Evolutionary conservation across 331 rosid genomes (phyloP), one percentile per base, ranked within the genome.

Genomic region (Rhamnella rubrinervis): DNA sequence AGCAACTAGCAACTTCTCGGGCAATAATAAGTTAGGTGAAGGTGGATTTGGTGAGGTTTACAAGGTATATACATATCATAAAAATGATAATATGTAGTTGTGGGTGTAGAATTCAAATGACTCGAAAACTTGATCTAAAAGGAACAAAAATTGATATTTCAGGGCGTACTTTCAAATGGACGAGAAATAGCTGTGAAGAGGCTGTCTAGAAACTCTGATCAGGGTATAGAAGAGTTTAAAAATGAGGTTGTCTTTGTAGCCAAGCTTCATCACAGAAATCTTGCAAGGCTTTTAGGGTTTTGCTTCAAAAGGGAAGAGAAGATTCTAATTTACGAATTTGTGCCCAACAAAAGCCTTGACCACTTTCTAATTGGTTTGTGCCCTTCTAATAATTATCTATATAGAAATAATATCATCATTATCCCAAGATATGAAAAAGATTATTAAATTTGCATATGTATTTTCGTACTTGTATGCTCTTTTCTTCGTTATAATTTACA

Each of bases 271-370:
- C 76, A 85, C 66, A 69, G 64, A 77, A 85, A 82, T 41, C 76
- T 85, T 26, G 87, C 61, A 46, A 80, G 85, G 59, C 55, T 85
- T 2, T 61, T 85, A 26, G 87, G 90, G 2, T 89, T 79, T 63
- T 83, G 84, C 71, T 66, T 85, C 78, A 82, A 85, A 74, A 77
- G 87, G 35, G 55, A 77, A n/a, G 92, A 85, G 11, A 86, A 79
- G 78, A 59, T 85, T 6, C 90, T 89, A 61, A 38, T 89, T 49
- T 89, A 89, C 66, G 88, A 89, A 71, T 86, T 69, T 56, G 78
- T 83, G 19, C 79, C 86, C 39, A 89, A 89, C 79, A 89, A 86
- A 64, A 89, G 90, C 77, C 84, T 89, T 8, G 90, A 89, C 77
- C 39, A 55, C 64, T 79, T 86, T 66, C 64, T 89, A 56, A 86